Evolutionary conservation across 2,329 filamentous ascomycete species (phyloP).

Genomic region (Fusarium coicis): DNA sequence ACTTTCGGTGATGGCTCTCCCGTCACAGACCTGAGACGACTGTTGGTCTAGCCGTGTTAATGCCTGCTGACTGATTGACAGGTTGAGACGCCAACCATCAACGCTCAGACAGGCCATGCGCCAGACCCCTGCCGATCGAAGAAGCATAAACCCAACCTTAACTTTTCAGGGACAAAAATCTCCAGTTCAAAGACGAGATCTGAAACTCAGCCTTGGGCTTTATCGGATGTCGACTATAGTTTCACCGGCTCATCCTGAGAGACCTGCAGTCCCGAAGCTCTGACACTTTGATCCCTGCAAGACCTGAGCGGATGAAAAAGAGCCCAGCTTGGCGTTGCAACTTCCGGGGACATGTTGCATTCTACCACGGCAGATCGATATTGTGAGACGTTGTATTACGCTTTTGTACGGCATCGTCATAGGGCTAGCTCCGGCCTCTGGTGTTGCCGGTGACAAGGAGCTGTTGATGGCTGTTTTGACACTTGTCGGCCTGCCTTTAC

Average conservation of each 20-base stretch:
- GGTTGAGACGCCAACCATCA: not conserved
- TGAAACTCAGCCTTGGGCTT: not conserved
- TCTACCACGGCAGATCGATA: not conserved
- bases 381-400: not conserved
- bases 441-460: conserved; percentile 27
- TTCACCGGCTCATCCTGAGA: not conserved
- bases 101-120: not conserved
- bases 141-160: conserved; percentile 29
- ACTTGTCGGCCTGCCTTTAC: not conserved
- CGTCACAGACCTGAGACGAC: conserved; percentile 18
- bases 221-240: not conserved
- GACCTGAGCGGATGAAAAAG: conserved; percentile 2
- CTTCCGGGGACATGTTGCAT: not conserved
- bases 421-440: conserved; percentile 13
- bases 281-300: conserved; percentile 10
- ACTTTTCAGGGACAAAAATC: not conserved
- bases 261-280: not conserved
- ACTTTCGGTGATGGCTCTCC: not conserved
- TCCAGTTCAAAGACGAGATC: not conserved
- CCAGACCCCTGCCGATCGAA: conserved; percentile 18
- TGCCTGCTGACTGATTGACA: conserved; percentile 8
- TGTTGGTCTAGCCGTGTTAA: not conserved
- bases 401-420: not conserved
- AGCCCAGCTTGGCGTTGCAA: conserved; percentile 17
- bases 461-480: not conserved